Percentiles rank a stretch among this genome's conserved stretches.
Evolutionary conservation across 1,284 basidiomycete genomes (phyloP).

Genomic region (Ceratobasidium sp.): DNA sequence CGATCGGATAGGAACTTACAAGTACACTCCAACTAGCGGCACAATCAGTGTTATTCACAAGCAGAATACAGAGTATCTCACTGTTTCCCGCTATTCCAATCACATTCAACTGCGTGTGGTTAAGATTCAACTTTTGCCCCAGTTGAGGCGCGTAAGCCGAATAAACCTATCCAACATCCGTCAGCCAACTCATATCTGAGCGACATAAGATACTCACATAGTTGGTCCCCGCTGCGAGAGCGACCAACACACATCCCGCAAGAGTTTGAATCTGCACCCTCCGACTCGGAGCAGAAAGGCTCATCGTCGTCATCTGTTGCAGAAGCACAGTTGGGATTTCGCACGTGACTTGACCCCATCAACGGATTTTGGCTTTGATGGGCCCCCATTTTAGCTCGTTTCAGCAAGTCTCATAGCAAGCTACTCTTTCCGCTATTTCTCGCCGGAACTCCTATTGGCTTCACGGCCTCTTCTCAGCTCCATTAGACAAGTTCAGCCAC

Average conservation of each 20-base stretch:
- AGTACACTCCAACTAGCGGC: constrained; percentile 26
- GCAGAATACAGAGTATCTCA: not conserved
- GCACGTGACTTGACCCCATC: constrained; percentile 1
- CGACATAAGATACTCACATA: constrained; percentile 31
- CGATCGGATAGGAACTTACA: constrained; percentile 51
- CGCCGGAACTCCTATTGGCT: too few relatives aligned
- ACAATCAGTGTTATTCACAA: not conserved
- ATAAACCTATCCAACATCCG: constrained; percentile 17
- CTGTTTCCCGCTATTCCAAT: constrained; percentile 54
- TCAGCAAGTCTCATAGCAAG: too few relatives aligned
- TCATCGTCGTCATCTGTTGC: constrained; percentile 25
- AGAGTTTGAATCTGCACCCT: constrained; percentile 34
- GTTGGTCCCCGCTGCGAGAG: constrained; percentile 39
- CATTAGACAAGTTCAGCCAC: too few relatives aligned
- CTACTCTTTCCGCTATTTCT: too few relatives aligned
- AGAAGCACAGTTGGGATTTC: too few relatives aligned
- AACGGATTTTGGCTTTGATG: too few relatives aligned
- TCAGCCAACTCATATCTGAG: not conserved
- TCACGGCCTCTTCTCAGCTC: too few relatives aligned
- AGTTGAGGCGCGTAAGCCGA: constrained; percentile 35
- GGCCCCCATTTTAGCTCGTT: too few relatives aligned
- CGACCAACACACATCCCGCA: constrained; percentile 34
- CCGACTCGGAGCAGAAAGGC: not conserved
- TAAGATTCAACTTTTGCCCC: constrained; percentile 48
- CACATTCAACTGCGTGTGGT: constrained; percentile 77